Base-by-base conservation (phyloP, 2,329 filamentous ascomycete genomes). In the Colletotrichum somersetense region DNA sequence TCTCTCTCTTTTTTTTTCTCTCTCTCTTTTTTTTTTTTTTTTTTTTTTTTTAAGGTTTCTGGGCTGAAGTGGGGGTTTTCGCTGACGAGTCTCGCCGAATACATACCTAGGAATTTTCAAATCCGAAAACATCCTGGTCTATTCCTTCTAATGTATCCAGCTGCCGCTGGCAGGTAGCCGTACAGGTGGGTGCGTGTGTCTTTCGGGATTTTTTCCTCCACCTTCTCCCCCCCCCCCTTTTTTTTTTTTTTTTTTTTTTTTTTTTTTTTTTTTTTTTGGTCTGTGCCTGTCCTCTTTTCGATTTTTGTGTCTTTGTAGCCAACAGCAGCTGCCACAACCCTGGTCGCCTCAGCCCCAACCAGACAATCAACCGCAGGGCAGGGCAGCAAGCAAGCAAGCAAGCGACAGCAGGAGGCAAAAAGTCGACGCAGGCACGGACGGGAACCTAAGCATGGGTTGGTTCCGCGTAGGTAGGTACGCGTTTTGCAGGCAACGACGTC, bases 351-450 rank as follows among this genome's bases (percentile, higher is more conserved):
- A 46, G 63, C 53, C 56, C 48, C n/a, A 16, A 30, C 23, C 56
- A 53, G 44, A 16, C 57, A 30, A 8, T 44, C 62, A 66, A 56
- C 16, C 44, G 20, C 44, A 46, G 18, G 38, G 38, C 38, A 40
- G 38, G 46, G 44, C 46, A 26, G 33, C 26, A 55, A 52, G 26
- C 52, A 14, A 53, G 46, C 35, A 40, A 26, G 33, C 26, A 55
- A 52, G 52, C 52, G 26, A 53, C 50, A 18, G 52, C 26, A 55
- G 16, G 30, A 53, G 52, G 38, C 46, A 55, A 46, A 48, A 11
- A 11, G 53, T 16, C 38, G 67, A 66, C 67, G 67, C 69, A 72
- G 69, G 69, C 64, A 68, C 67, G 44, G 56, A 66, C 40, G 35
- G 40, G 40, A 50, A 50, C n/a, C 33, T 35, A 50, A 33, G 65